phyloP scores from a whole-genome alignment of 805 yeast species.

The Candida peoriensis region DNA sequence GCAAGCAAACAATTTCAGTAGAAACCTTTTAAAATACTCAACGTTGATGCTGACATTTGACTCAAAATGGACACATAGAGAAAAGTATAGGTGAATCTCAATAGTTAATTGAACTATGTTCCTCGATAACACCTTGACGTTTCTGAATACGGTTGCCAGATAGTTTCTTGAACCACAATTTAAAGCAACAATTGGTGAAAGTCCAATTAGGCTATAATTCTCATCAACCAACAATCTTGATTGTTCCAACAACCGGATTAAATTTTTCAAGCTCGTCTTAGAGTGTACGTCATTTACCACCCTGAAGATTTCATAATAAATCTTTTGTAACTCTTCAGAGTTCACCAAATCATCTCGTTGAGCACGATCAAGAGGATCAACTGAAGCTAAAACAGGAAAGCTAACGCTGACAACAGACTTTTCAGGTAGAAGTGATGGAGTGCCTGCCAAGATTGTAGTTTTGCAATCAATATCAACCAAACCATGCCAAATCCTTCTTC shows the following conservation, averaged over 20 bases:
- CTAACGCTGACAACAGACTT: slow-evolving; percentile 8
- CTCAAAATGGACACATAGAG: slow-evolving; percentile 13
- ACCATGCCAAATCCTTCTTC: slow-evolving; percentile 18
- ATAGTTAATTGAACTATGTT: slow-evolving; percentile 9
- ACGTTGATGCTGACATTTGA: slow-evolving; percentile 9
- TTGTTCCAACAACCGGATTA: slow-evolving; percentile 6
- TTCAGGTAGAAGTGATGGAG: slow-evolving; percentile 11
- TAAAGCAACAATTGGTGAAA: slow-evolving; percentile 3
- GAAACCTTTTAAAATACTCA: slow-evolving; percentile 8
- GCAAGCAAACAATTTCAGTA: background rate
- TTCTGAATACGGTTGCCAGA: slow-evolving; percentile 6
- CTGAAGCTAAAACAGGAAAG: slow-evolving; percentile 9
- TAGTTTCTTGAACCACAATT: slow-evolving; percentile 6
- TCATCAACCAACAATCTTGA: slow-evolving; percentile 9
- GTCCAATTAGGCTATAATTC: slow-evolving; percentile 5
- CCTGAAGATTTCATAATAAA: slow-evolving; percentile 7
- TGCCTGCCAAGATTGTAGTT: slow-evolving; percentile 10
- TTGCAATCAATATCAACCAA: slow-evolving; percentile 12
- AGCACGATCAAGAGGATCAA: slow-evolving; percentile 10
- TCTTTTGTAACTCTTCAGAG: slow-evolving; percentile 2
- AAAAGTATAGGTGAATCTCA: slow-evolving; percentile 9
- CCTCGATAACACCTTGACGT: slow-evolving; percentile 8
- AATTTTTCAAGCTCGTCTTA: slow-evolving; percentile 7
- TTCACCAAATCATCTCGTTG: slow-evolving; percentile 9
- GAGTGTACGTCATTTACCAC: slow-evolving; percentile 10